Base-by-base conservation (phyloP, 768 basidiomycete genomes). In the Coprinopsis cinerea region DNA sequence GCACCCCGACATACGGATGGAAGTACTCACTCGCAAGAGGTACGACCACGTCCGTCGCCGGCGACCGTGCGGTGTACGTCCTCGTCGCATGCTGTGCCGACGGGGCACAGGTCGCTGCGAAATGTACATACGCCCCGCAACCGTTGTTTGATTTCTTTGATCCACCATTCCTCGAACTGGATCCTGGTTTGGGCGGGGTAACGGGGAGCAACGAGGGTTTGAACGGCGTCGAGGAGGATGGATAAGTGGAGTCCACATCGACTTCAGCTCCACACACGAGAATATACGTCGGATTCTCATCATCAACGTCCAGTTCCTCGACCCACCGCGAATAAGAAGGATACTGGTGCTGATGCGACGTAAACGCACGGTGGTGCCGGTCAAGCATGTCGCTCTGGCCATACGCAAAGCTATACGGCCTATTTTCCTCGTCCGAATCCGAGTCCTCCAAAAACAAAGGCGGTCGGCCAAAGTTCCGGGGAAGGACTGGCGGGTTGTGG, bases 111-210 rank as follows among this genome's bases (percentile, higher is more conserved):
- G 71, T 17, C 11, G 80, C 84, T 13, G 67, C 66, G 45, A 73
- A 53, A 59, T 86, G 83, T 10, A 87, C 60, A 4, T 84, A 62
- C 1, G 81, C 72, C 0, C 85, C 85, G 53, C 85, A 87, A 0
- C 83, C 84, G 50, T 78, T 83, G 5, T 72, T 69, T 37, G 61
- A 61, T 41, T 60, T 58, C 17, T 54, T 48, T 22, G 36, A 61
- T 32, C 25, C 53, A 27, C 13, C 30, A 32, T 45, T 40, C 18
- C 55, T 40, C 9, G 59, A 59, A 22, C 66, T 53, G 18, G 63
- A 51, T 17, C 60, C 54, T n/a, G 56, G 58, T 14, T 61, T 56
- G 10, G 63, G 57, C 51, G 66, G 67, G 45, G 61, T 66, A 57
- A 63, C 59, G 32, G 60, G 78, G 61, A 59, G 73, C 51, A 60